phyloP scores from a whole-genome alignment of 441 rosid genomes.

The Kokia cookei region DNA sequence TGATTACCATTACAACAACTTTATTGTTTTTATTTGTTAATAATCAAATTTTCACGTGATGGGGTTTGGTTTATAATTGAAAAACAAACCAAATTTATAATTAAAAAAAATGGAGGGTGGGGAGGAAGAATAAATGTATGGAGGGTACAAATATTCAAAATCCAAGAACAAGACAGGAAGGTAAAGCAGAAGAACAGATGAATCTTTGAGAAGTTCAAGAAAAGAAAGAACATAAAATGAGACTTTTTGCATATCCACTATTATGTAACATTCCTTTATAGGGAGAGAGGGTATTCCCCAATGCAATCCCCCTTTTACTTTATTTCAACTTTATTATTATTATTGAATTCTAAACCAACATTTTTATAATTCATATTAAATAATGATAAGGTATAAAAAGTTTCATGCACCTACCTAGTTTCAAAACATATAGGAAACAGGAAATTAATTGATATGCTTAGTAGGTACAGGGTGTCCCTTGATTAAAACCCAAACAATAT shows the following conservation, averaged over 20 bases:
- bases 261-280: slow-evolving; percentile 33
- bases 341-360: no score
- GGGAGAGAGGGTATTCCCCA: slow-evolving; percentile 39
- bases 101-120: no score
- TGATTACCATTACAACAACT: no score
- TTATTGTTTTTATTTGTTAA: no score
- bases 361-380: no score
- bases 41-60: no score
- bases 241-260: slow-evolving; percentile 16
- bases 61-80: no score
- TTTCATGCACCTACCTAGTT: background rate
- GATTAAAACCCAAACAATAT: no score
- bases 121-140: slow-evolving; percentile 12
- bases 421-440: background rate
- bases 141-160: slow-evolving; percentile 31
- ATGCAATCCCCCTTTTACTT: slow-evolving; percentile 34
- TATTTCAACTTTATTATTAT: background rate
- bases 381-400: background rate
- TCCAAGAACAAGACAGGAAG: slow-evolving; percentile 34
- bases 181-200: slow-evolving; percentile 24
- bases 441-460: background rate
- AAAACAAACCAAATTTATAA: no score
- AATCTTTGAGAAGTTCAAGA: slow-evolving; percentile 43
- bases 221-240: slow-evolving; percentile 12
- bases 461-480: background rate